A percentile compares a stretch with the other conserved stretches of the same genome.
phyloP scores from a whole-genome alignment of 1,284 basidiomycete genomes.

The Sporisorium graminicola region DNA sequence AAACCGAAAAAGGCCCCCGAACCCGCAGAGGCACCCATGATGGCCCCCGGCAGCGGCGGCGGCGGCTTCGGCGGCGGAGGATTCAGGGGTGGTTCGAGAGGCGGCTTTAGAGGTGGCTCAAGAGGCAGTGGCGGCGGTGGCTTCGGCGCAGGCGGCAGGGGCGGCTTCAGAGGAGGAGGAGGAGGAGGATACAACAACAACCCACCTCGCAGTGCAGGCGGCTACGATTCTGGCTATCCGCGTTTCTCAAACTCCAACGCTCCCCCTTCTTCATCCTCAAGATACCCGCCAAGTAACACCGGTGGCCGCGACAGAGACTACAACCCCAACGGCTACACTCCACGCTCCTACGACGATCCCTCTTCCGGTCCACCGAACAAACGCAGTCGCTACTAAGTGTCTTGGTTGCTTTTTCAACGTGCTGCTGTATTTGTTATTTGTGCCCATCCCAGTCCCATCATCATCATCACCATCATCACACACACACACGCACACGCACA shows the following conservation, averaged over 20 bases:
- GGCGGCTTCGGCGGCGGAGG: conserved; percentile 70
- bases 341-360: conserved; percentile 24
- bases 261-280: background rate
- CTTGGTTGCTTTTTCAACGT: background rate
- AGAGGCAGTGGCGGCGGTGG: too few species aligned
- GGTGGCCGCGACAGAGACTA: conserved; percentile 17
- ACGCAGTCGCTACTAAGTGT: conserved; percentile 34
- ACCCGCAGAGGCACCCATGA: conserved; percentile 5
- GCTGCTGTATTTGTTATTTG: conserved; percentile 23
- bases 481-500: too few species aligned
- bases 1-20: conserved; percentile 58
- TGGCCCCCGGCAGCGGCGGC: conserved; percentile 50
- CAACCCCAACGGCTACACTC: background rate
- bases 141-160: conserved; percentile 7
- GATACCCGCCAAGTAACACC: background rate
- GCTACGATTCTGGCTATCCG: conserved; percentile 17
- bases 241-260: background rate
- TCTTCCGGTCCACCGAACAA: conserved; percentile 32
- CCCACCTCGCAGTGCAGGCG: conserved; percentile 5
- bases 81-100: conserved; percentile 22
- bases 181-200: conserved; percentile 19
- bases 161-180: background rate
- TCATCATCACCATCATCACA: background rate
- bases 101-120: conserved; percentile 9
- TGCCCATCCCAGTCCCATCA: conserved; percentile 5